A percentile compares a stretch with the other conserved stretches of the same genome.
Evolutionary conservation across 2,329 filamentous ascomycete genomes (phyloP).

Genomic region (Cladobotryum mycophilum): DNA sequence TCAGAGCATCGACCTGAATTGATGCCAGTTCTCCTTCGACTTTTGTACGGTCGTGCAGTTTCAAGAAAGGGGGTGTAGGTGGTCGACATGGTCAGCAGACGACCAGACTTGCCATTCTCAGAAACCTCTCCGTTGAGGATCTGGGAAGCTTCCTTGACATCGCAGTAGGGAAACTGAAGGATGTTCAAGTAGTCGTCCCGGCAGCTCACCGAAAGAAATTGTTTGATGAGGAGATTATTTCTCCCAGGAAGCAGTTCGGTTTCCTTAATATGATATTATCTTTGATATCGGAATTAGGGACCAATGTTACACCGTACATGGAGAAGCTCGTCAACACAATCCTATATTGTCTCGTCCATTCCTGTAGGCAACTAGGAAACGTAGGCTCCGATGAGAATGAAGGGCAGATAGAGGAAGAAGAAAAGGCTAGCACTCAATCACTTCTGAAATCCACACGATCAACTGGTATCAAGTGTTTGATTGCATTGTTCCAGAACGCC

Average conservation of each 20-base stretch:
- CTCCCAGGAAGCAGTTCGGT: conserved; percentile 76
- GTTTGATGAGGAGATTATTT: conserved; percentile 54
- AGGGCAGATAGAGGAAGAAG: conserved; percentile 35
- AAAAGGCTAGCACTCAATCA: conserved; percentile 44
- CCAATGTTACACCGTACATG: conserved; percentile 62
- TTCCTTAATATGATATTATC: conserved; percentile 87
- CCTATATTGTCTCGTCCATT: conserved; percentile 71
- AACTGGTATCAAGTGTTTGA: conserved; percentile 75
- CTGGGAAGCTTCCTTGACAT: conserved; percentile 79
- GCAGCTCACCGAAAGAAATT: conserved; percentile 41
- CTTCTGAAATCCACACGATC: conserved; percentile 62
- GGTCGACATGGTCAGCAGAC: conserved; percentile 76
- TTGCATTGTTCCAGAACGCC: conserved; percentile 69
- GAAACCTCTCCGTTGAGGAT: conserved; percentile 67
- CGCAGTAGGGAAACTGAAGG: conserved; percentile 63
- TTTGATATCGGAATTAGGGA: conserved; percentile 77
- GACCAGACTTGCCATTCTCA: conserved; percentile 72
- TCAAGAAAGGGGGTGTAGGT: conserved; percentile 68
- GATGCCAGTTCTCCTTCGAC: conserved; percentile 78
- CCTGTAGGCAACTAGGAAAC: conserved; percentile 54
- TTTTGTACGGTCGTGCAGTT: conserved; percentile 86
- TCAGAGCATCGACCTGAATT: conserved; percentile 64
- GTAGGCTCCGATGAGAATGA: conserved; percentile 21
- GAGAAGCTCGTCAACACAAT: conserved; percentile 67
- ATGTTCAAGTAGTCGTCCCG: conserved; percentile 52